Percentiles rank a stretch among this genome's conserved stretches.
phyloP scores from a whole-genome alignment of 2,329 filamentous ascomycete species.

The Cladophialophora bantiana region DNA sequence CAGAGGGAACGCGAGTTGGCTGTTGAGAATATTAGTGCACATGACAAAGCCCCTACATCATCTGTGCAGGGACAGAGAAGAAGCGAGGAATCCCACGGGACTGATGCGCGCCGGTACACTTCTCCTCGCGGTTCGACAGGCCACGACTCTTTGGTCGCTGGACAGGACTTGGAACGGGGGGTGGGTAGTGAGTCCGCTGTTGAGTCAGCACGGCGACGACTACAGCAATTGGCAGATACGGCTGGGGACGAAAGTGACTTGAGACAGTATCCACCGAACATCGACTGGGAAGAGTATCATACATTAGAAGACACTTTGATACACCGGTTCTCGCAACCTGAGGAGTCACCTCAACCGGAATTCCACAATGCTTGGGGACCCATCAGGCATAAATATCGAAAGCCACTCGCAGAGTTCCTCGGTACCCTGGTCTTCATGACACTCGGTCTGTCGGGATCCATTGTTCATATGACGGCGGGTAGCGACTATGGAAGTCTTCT shows the following conservation, averaged over 20 bases:
- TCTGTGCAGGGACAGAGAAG: background rate
- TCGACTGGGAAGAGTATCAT: slow-evolving; percentile 32
- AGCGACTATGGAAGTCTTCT: slow-evolving; percentile 41
- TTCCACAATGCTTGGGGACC: slow-evolving; percentile 44
- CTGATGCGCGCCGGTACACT: background rate
- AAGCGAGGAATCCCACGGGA: background rate
- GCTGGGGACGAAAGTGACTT: slow-evolving; percentile 19
- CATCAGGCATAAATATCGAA: slow-evolving; percentile 41
- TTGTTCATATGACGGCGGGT: slow-evolving; percentile 39
- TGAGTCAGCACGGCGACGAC: slow-evolving; percentile 19
- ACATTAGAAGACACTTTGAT: background rate
- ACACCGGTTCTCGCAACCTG: background rate
- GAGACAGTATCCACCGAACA: slow-evolving; percentile 11
- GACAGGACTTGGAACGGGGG: background rate
- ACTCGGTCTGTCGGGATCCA: slow-evolving; percentile 43
- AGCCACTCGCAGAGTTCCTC: slow-evolving; percentile 43
- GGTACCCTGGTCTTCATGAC: slow-evolving; percentile 44
- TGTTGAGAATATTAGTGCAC: slow-evolving; percentile 28
- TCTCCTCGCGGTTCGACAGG: background rate
- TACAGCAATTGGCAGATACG: slow-evolving; percentile 28
- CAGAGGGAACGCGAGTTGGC: slow-evolving; percentile 7
- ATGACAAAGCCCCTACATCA: slow-evolving; percentile 13
- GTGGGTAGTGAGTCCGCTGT: slow-evolving; percentile 18
- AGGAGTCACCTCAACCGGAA: slow-evolving; percentile 27
- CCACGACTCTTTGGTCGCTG: background rate